phyloP scores from a whole-genome alignment of 768 basidiomycete species.

The Russula ochroleuca region DNA sequence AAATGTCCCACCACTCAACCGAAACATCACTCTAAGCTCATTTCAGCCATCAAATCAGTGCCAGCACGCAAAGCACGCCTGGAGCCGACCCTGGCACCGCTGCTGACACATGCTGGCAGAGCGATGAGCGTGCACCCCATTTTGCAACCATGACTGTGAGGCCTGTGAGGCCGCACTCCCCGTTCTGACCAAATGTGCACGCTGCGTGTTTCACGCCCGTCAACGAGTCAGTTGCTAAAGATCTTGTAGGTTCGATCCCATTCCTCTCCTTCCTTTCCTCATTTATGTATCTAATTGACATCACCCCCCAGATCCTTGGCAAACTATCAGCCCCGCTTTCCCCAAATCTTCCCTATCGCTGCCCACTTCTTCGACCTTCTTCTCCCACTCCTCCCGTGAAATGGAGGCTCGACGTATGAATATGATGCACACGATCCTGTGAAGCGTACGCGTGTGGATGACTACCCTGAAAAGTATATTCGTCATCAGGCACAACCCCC shows the following conservation, averaged over 20 bases:
- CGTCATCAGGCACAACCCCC: constrained; percentile 30
- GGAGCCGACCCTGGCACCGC: too few species aligned
- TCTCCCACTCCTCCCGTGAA: constrained; percentile 41
- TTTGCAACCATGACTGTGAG: too few species aligned
- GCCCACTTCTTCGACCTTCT: constrained; percentile 41
- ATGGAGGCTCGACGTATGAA: constrained; percentile 35
- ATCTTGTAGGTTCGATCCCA: constrained; percentile 38
- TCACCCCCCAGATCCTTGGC: constrained; percentile 39
- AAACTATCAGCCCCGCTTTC: constrained; percentile 41
- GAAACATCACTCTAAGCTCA: too few species aligned
- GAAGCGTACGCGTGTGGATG: constrained; percentile 32
- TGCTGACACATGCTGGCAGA: too few species aligned
- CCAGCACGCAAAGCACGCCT: too few species aligned
- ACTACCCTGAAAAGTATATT: constrained; percentile 32
- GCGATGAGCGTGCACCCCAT: too few species aligned
- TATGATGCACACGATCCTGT: constrained; percentile 20
- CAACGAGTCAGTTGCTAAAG: constrained; percentile 36
- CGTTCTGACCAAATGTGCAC: too few species aligned
- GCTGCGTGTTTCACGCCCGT: too few species aligned
- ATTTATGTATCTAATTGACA: constrained; percentile 25
- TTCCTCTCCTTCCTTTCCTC: constrained; percentile 14
- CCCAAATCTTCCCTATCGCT: constrained; percentile 45
- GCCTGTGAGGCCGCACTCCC: too few species aligned
- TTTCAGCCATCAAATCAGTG: too few species aligned
- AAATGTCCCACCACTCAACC: too few species aligned